Evolutionary conservation across 345 rosid species (phyloP).

Genomic region (Gossypium turneri): DNA sequence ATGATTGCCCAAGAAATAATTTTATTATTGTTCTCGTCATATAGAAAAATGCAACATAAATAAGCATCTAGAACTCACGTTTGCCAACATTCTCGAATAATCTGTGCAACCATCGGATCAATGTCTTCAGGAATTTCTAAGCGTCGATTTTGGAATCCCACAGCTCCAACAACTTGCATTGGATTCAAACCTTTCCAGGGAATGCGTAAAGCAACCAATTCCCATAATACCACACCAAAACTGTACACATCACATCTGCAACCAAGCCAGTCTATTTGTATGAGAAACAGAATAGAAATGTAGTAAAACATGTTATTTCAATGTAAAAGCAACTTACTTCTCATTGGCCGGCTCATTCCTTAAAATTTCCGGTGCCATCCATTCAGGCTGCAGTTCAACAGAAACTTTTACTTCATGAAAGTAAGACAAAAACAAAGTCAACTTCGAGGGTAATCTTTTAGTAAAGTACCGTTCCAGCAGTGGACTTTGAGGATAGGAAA

Average conservation of each 20-base stretch:
- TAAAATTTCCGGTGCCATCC: constrained; percentile 99
- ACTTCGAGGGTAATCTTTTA: constrained; percentile 1
- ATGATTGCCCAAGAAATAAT: neutral
- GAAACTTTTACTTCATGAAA: constrained; percentile 1
- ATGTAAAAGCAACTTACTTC: constrained; percentile 51
- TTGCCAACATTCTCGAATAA: constrained; percentile 85
- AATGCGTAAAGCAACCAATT: constrained; percentile 58
- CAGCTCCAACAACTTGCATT: constrained; percentile 99
- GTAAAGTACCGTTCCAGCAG: constrained; percentile 86
- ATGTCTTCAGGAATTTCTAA: constrained; percentile 73
- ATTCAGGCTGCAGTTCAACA: constrained; percentile 76
- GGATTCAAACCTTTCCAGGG: constrained; percentile 98
- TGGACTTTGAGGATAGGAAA: constrained; percentile 86
- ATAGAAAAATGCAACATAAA: neutral
- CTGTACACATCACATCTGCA: constrained; percentile 96
- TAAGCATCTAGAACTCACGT: constrained; percentile 43
- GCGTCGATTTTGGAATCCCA: constrained; percentile 92
- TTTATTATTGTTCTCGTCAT: neutral
- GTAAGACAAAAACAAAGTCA: neutral
- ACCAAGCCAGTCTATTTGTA: constrained; percentile 20
- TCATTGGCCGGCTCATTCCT: constrained; percentile 95
- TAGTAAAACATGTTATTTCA: neutral
- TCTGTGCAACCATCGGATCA: constrained; percentile 71
- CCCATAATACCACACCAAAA: constrained; percentile 98
- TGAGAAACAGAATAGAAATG: constrained; percentile 10